Evolutionary conservation across 1,139 yeast species (phyloP).

Genomic region (Oligophagozyma castellii): DNA sequence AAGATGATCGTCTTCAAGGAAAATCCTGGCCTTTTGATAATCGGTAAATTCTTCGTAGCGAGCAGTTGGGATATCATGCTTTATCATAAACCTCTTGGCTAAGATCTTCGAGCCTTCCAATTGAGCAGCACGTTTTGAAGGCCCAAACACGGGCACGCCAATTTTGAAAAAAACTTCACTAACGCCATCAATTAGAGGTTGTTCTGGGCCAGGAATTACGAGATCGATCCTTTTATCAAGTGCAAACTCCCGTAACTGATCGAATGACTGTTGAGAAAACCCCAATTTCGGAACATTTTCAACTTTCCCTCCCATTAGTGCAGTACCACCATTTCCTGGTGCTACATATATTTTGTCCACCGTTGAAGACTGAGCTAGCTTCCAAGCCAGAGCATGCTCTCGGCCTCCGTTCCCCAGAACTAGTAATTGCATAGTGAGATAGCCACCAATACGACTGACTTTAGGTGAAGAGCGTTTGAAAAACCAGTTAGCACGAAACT

Average conservation of each 20-base stretch:
- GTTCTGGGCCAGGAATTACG: conserved; percentile 98
- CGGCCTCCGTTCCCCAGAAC: conserved; percentile 98
- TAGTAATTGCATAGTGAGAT: conserved; percentile 66
- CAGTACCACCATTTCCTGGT: conserved; percentile 96
- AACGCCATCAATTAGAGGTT: conserved; percentile 92
- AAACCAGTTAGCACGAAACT: no score
- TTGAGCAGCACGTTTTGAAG: conserved; percentile 73
- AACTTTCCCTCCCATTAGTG: conserved; percentile 39
- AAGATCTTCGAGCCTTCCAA: conserved; percentile 98
- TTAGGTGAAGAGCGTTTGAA: no score
- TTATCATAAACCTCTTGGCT: conserved; percentile 87
- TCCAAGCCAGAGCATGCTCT: conserved; percentile 96
- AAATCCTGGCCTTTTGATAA: conserved; percentile 59
- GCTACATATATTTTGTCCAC: conserved; percentile 75
- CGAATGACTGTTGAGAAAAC: conserved; percentile 45
- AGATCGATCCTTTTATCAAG: conserved; percentile 49
- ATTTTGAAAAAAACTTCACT: conserved; percentile 51
- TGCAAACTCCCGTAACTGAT: conserved; percentile 52
- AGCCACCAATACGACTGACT: no score
- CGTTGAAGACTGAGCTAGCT: conserved; percentile 60
- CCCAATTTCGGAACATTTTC: conserved; percentile 52
- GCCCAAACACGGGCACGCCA: conserved; percentile 96
- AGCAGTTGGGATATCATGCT: conserved; percentile 90
- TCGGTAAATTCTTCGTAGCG: conserved; percentile 67
- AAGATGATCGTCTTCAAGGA: conserved; percentile 37